A percentile compares a stretch with the other conserved stretches of the same genome.
Evolutionary conservation across 768 basidiomycete species (phyloP).

Genomic region (Xerocomellus amylosporus): DNA sequence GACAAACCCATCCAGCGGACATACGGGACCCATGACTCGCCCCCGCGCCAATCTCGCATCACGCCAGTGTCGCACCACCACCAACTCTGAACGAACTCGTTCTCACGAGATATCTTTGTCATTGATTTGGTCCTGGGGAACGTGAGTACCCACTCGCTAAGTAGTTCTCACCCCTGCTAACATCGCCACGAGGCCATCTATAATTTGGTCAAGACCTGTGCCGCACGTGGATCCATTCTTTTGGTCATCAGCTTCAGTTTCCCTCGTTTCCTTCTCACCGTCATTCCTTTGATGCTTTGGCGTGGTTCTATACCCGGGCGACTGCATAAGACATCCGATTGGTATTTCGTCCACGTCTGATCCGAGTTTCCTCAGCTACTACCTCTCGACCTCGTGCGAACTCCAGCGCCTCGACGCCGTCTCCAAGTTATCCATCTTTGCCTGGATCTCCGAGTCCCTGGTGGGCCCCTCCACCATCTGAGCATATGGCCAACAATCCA

Average conservation of each 20-base stretch:
- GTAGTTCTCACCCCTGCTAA: background rate
- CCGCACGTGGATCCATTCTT: constrained; percentile 55
- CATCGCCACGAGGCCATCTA: constrained; percentile 48
- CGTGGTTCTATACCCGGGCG: constrained; percentile 74
- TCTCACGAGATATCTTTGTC: constrained; percentile 83
- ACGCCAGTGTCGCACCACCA: too few relatives aligned
- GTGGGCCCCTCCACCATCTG: constrained; percentile 79
- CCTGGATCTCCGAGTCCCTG: constrained; percentile 76
- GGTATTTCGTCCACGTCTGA: background rate
- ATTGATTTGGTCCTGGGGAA: constrained; percentile 80
- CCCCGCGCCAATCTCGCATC: too few relatives aligned
- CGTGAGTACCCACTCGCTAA: constrained; percentile 27
- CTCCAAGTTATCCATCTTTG: constrained; percentile 87
- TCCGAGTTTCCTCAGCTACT: constrained; percentile 48
- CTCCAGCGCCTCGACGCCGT: constrained; percentile 85
- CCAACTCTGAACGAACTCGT: constrained; percentile 52
- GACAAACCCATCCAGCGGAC: too few relatives aligned
- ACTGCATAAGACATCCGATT: constrained; percentile 56
- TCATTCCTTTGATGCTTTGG: constrained; percentile 72
- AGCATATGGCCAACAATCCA: constrained; percentile 65
- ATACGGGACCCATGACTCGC: too few relatives aligned
- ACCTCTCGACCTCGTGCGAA: constrained; percentile 81
- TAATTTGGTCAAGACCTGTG: constrained; percentile 62
- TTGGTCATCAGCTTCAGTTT: constrained; percentile 77
- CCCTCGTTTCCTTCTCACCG: constrained; percentile 72